Conservation (phyloP, 768 basidiomycete genomes). For the Russula brevipes region DNA sequence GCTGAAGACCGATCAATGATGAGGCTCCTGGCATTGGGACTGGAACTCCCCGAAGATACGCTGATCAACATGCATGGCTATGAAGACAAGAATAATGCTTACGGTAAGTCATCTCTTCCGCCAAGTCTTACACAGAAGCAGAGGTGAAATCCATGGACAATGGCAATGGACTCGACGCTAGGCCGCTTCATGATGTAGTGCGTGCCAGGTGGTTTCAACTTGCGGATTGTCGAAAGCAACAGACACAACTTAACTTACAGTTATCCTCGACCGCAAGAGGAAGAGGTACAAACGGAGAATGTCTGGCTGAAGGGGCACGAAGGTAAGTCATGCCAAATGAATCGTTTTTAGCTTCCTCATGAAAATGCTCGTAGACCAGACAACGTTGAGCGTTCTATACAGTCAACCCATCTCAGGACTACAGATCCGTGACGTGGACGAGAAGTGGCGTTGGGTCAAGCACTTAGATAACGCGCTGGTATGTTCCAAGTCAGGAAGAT, state of each 20-base stretch:
- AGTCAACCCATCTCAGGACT: conserved; percentile 36
- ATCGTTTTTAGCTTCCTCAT: conserved; percentile 27
- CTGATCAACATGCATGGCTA: conserved; percentile 45
- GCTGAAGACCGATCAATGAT: neutral
- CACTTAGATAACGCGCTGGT: conserved; percentile 37
- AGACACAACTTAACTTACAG: conserved; percentile 23
- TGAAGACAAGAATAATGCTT: conserved; percentile 27
- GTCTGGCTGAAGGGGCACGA: conserved; percentile 38
- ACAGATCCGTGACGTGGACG: conserved; percentile 34
- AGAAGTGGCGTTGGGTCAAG: conserved; percentile 35
- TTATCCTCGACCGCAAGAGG: conserved; percentile 33
- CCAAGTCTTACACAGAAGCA: neutral
- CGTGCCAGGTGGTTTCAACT: conserved; percentile 17
- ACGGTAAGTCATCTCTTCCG: conserved; percentile 6
- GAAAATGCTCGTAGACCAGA: conserved; percentile 28
- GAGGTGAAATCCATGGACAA: neutral
- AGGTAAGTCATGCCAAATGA: conserved; percentile 22
- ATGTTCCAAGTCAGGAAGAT: conserved; percentile 26
- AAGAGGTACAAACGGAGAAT: conserved; percentile 29
- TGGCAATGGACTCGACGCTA: conserved; percentile 28
- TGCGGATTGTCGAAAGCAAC: neutral
- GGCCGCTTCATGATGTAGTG: conserved; percentile 65
- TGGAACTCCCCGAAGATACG: conserved; percentile 50
- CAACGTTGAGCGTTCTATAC: conserved; percentile 34
- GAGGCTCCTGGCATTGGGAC: conserved; percentile 47